A percentile compares a stretch with the other conserved stretches of the same genome.
These are phyloP conservation scores for Lentinula detonsa DNA, from an alignment of 768 basidiomycete genomes.

Conservation along the genomic window DNA sequence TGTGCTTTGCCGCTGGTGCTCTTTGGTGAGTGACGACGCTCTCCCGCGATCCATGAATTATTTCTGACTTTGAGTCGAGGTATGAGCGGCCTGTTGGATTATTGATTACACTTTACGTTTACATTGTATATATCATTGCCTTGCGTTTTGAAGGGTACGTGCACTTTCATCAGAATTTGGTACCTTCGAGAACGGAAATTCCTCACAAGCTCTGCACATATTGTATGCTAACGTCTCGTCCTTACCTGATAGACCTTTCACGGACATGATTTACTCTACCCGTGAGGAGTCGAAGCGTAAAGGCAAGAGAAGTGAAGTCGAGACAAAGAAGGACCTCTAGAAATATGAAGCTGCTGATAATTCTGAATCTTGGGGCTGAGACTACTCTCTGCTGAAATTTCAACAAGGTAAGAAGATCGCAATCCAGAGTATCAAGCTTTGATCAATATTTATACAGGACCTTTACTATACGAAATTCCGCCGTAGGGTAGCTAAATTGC, in stretches of 20 bases:
- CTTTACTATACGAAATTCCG: too few species aligned
- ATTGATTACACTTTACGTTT: slow-evolving; percentile 74
- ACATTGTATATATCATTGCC: slow-evolving; percentile 78
- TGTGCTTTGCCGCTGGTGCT: slow-evolving; percentile 83
- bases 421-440: too few species aligned
- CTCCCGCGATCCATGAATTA: neutral
- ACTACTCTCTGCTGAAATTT: too few species aligned
- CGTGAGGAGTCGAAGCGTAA: slow-evolving; percentile 29
- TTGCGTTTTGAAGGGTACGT: slow-evolving; percentile 87
- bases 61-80: slow-evolving; percentile 34
- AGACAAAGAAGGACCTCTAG: slow-evolving; percentile 1
- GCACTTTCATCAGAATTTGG: neutral
- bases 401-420: too few species aligned
- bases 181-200: neutral
- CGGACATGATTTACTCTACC: slow-evolving; percentile 73
- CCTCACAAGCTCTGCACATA: too few species aligned
- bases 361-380: too few species aligned
- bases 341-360: neutral
- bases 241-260: slow-evolving; percentile 52
- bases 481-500: too few species aligned
- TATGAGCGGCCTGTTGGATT: slow-evolving; percentile 84
- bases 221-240: neutral
- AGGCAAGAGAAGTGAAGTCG: slow-evolving; percentile 15
- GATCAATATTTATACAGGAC: too few species aligned
- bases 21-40: slow-evolving; percentile 58